Evolutionary conservation across 148 eudicot genomes (phyloP).

Genomic region (Chenopodium suecicum): DNA sequence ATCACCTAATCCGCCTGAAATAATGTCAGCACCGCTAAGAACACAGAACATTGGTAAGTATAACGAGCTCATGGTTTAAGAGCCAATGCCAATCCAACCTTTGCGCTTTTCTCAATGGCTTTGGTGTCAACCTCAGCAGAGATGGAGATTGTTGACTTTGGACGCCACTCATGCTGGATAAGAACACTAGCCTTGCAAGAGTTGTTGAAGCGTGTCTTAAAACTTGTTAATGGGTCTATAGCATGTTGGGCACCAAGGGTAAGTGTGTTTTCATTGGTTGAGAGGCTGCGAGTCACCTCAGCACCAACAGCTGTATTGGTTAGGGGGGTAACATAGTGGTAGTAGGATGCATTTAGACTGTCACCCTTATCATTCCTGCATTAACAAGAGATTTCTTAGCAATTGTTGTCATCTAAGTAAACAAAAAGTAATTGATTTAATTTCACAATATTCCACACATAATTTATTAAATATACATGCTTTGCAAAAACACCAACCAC

Average conservation of each 20-base stretch:
- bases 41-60: neutral
- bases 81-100: constrained; percentile 61
- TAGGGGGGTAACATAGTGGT: constrained; percentile 49
- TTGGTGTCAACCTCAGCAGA: constrained; percentile 66
- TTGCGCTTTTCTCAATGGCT: constrained; percentile 60
- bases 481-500: too few relatives aligned
- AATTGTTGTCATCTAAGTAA: neutral
- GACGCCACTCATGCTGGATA: constrained; percentile 69
- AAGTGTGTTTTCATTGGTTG: constrained; percentile 49
- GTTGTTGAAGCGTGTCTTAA: constrained; percentile 60
- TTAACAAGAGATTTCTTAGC: neutral
- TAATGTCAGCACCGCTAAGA: constrained; percentile 1
- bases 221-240: constrained; percentile 49
- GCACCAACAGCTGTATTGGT: constrained; percentile 62
- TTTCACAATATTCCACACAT: neutral
- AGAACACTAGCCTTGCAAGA: constrained; percentile 53
- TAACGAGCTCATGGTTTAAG: constrained; percentile 40
- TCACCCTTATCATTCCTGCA: constrained; percentile 66
- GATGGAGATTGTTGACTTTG: constrained; percentile 55
- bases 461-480: too few relatives aligned
- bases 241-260: constrained; percentile 56
- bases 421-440: neutral
- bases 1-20: constrained; percentile 7
- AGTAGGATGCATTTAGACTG: constrained; percentile 55
- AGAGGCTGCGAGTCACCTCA: constrained; percentile 60